These are phyloP conservation scores for Gymnopilus dilepis DNA, from an alignment of 768 basidiomycete species.

Conservation along the genomic window DNA sequence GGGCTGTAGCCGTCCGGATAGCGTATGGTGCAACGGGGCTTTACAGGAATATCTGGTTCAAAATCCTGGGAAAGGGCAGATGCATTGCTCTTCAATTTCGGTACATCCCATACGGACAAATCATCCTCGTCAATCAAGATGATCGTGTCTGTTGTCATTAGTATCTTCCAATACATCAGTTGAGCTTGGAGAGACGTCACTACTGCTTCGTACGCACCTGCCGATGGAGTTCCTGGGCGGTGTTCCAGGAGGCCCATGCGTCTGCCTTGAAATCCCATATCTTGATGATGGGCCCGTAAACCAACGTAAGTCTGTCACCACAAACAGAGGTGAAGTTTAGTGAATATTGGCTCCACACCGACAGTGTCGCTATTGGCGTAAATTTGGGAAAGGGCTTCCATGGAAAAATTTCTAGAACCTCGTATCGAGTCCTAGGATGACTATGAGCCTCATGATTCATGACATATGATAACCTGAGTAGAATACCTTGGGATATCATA, in stretches of 20 bases:
- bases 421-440: constrained; percentile 1
- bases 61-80: neutral
- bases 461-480: neutral
- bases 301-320: constrained; percentile 13
- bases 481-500: neutral
- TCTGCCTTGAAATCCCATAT: constrained; percentile 20
- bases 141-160: constrained; percentile 16
- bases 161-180: constrained; percentile 19
- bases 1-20: neutral
- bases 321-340: constrained; percentile 17
- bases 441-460: neutral
- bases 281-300: constrained; percentile 15
- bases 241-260: constrained; percentile 18
- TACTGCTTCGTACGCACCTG: constrained; percentile 12
- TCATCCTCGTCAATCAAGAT: constrained; percentile 10
- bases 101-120: constrained; percentile 19
- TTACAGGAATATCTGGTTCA: neutral
- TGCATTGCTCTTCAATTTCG: constrained; percentile 7
- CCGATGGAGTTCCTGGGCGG: neutral
- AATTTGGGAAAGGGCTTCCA: constrained; percentile 5
- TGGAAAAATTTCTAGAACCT: constrained; percentile 19
- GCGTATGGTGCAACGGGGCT: neutral
- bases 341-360: neutral
- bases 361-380: constrained; percentile 5
- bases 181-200: no score